These are phyloP conservation scores for Aphanomyces cochlioides DNA, from an alignment of 352 stramenopile genomes.

Conservation along the genomic window DNA sequence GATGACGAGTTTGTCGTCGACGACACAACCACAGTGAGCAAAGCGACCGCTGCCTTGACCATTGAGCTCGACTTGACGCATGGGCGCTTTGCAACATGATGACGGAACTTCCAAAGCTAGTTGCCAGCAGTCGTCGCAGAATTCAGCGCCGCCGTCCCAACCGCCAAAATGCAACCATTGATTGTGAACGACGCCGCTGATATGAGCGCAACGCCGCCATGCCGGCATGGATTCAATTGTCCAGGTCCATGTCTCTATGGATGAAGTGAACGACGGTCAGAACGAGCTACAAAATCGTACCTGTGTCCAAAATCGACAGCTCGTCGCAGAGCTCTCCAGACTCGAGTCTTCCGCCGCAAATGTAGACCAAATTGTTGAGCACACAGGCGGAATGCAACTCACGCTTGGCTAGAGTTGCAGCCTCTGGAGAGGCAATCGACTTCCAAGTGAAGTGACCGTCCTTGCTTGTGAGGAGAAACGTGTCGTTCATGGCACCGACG, in stretches of 20 bases:
- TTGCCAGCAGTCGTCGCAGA: constrained; percentile 23
- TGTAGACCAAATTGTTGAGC: neutral
- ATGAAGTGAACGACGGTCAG: no score
- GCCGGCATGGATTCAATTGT: neutral
- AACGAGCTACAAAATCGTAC: neutral
- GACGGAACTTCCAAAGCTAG: neutral
- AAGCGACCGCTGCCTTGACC: constrained; percentile 3
- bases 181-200: neutral
- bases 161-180: constrained; percentile 21
- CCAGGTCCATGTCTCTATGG: constrained; percentile 27
- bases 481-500: constrained; percentile 47
- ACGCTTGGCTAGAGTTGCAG: neutral
- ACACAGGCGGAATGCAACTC: constrained; percentile 24
- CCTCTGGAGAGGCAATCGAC: neutral
- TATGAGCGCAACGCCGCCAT: constrained; percentile 21
- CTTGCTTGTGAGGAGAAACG: constrained; percentile 41
- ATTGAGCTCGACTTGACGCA: neutral
- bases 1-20: constrained; percentile 9
- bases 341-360: constrained; percentile 12
- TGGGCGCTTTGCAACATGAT: neutral
- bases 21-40: constrained; percentile 23
- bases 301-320: neutral
- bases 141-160: constrained; percentile 27
- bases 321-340: constrained; percentile 12
- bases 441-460: neutral